phyloP scores from a whole-genome alignment of 768 basidiomycete genomes.

The Paxillus involutus region DNA sequence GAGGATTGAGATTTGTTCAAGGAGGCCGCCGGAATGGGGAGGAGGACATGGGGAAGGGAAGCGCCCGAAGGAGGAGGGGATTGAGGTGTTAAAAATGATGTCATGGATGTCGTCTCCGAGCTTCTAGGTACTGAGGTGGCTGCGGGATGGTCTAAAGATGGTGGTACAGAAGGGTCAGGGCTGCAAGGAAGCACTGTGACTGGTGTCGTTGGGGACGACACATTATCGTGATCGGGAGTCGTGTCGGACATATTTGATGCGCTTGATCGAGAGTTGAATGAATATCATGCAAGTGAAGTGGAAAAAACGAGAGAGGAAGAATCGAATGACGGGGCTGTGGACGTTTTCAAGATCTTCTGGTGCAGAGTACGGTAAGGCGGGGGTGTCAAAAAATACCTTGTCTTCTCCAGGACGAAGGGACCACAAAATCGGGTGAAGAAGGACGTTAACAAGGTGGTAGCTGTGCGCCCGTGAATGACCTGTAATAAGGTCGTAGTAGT shows the following conservation, averaged over 20 bases:
- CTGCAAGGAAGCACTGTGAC: constrained; percentile 5
- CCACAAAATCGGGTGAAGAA: neutral
- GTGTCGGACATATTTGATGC: constrained; percentile 20
- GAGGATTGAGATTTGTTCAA: constrained; percentile 40
- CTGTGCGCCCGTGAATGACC: neutral
- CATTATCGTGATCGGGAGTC: constrained; percentile 24
- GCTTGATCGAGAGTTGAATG: constrained; percentile 13
- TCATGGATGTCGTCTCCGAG: constrained; percentile 16
- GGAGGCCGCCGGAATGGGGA: constrained; percentile 41
- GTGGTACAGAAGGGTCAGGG: constrained; percentile 25
- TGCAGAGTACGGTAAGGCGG: neutral
- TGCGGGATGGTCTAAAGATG: constrained; percentile 22
- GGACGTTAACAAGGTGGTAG: neutral
- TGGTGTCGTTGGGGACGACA: constrained; percentile 12
- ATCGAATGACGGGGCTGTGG: neutral
- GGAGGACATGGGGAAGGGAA: constrained; percentile 33
- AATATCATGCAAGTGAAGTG: constrained; percentile 18
- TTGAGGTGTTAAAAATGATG: constrained; percentile 12
- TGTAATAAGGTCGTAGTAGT: constrained; percentile 9
- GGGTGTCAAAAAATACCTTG: neutral
- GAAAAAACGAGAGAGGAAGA: neutral
- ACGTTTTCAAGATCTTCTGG: neutral
- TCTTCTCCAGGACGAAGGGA: neutral
- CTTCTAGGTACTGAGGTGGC: constrained; percentile 19
- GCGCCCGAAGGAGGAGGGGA: constrained; percentile 18